Percentiles rank a stretch among this genome's conserved stretches.
phyloP scores from a whole-genome alignment of 805 yeast species.

The Candida maltosa region DNA sequence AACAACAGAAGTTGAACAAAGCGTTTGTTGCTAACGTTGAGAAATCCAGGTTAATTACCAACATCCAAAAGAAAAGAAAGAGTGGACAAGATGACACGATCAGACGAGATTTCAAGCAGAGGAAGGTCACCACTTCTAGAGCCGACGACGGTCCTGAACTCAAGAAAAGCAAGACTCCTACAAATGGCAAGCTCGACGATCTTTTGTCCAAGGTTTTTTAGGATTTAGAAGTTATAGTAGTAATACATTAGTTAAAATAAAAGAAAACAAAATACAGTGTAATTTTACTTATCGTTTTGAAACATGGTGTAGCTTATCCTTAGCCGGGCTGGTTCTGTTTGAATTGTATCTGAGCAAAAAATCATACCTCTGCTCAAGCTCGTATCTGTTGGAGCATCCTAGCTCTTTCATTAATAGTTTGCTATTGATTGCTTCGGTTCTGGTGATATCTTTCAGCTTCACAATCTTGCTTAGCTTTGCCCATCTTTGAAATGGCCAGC shows the following conservation, averaged over 20 bases:
- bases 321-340: neutral
- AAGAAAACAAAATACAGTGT: neutral
- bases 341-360: conserved; percentile 17
- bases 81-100: conserved; percentile 22
- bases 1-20: conserved; percentile 83
- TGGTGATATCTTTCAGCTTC: conserved; percentile 20
- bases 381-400: conserved; percentile 23
- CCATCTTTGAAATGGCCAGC: conserved; percentile 34
- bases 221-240: conserved; percentile 2
- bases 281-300: neutral
- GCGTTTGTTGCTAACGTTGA: conserved; percentile 82
- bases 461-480: conserved; percentile 25
- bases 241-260: conserved; percentile 1
- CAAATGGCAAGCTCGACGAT: conserved; percentile 36
- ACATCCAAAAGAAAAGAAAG: conserved; percentile 53
- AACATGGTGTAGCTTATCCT: neutral
- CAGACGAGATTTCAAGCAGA: conserved; percentile 66
- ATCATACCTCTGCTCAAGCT: conserved; percentile 29
- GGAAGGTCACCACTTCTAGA: conserved; percentile 62
- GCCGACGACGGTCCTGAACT: conserved; percentile 54
- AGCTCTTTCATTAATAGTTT: conserved; percentile 20
- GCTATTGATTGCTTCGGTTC: conserved; percentile 27
- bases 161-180: conserved; percentile 40
- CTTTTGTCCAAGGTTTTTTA: conserved; percentile 55
- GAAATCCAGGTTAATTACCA: conserved; percentile 73